Evolutionary conservation across 805 yeast species (phyloP).

Genomic region (Myxozyma melibiosi): DNA sequence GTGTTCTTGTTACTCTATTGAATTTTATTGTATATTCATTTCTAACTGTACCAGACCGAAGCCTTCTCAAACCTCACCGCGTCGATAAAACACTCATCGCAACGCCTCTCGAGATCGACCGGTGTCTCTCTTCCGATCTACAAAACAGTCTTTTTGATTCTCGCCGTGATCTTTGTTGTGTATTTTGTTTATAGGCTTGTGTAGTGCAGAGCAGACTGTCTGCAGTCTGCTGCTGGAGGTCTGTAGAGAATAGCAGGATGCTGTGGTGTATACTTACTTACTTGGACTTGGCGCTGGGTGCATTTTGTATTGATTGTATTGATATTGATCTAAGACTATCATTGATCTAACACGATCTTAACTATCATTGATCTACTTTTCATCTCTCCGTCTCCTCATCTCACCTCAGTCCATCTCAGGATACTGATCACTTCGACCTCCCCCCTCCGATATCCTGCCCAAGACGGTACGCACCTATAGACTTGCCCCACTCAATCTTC

Average conservation of each 20-base stretch:
- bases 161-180: conserved; percentile 18
- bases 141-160: conserved; percentile 48
- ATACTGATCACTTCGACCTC: conserved; percentile 1
- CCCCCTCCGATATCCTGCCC: conserved; percentile 67
- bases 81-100: conserved; percentile 50
- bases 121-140: conserved; percentile 53
- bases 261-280: no score
- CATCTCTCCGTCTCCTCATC: background rate
- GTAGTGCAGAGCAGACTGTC: conserved; percentile 5
- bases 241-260: no score
- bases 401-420: background rate
- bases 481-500: conserved; percentile 92
- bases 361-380: background rate
- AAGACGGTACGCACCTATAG: conserved; percentile 83
- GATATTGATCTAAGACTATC: background rate
- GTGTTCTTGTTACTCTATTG: conserved; percentile 1
- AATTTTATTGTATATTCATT: background rate
- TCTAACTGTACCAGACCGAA: conserved; percentile 18
- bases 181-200: conserved; percentile 25
- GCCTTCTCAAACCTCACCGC: conserved; percentile 43
- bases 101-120: conserved; percentile 53
- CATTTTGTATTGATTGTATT: no score
- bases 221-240: no score
- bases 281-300: conserved; percentile 5
- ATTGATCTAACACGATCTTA: background rate